These are phyloP conservation scores for Auxenochlorella pyrenoidosa DNA, from an alignment of 139 green algal genomes.

Conservation along the genomic window DNA sequence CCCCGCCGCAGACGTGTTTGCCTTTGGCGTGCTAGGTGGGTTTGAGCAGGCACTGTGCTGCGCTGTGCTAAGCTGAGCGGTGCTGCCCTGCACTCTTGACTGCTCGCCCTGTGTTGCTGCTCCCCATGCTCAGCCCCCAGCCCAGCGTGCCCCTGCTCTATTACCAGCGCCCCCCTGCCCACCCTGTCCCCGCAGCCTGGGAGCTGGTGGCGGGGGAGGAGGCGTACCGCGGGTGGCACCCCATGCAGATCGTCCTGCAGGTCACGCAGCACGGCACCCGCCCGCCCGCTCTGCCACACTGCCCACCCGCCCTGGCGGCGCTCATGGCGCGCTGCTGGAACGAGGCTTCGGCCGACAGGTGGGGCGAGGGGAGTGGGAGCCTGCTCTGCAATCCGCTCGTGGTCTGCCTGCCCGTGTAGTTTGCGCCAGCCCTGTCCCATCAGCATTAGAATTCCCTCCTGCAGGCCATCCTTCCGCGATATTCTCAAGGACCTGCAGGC, in stretches of 20 bases:
- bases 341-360: conserved; percentile 1
- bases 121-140: too few relatives aligned
- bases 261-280: conserved; percentile 30
- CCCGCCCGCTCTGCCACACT: conserved; percentile 5
- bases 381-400: neutral
- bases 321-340: conserved; percentile 30
- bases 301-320: neutral
- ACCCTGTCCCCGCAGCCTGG: neutral
- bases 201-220: conserved; percentile 31
- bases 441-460: too few relatives aligned
- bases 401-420: neutral
- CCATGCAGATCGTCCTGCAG: conserved; percentile 30
- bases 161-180: too few relatives aligned
- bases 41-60: neutral
- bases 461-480: neutral
- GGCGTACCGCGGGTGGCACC: neutral
- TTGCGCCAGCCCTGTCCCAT: too few relatives aligned
- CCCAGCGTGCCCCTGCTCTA: too few relatives aligned
- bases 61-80: too few relatives aligned
- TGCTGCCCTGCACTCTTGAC: too few relatives aligned
- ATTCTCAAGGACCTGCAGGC: neutral
- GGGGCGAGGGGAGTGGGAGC: neutral
- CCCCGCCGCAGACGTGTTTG: conserved; percentile 47
- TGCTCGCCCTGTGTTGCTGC: too few relatives aligned
- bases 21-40: conserved; percentile 51